A percentile compares a stretch with the other conserved stretches of the same genome.
These are phyloP conservation scores for Metschnikowia proteae DNA, from an alignment of 805 yeast species.

Conservation along the genomic window DNA sequence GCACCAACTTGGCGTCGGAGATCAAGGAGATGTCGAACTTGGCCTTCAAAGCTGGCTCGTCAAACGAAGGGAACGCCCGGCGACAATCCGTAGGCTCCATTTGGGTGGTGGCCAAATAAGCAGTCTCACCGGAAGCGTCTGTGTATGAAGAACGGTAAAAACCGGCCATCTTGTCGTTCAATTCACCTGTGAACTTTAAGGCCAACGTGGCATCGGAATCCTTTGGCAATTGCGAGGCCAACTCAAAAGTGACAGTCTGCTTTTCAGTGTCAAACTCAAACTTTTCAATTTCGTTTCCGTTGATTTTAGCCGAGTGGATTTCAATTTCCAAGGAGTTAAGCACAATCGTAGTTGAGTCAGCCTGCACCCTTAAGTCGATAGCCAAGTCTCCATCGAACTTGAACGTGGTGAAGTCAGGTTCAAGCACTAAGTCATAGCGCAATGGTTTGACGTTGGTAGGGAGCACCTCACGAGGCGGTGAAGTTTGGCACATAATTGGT, in stretches of 20 bases:
- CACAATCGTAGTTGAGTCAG: constrained; percentile 42
- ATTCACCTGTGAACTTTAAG: constrained; percentile 55
- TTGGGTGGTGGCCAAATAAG: constrained; percentile 78
- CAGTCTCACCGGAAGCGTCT: constrained; percentile 56
- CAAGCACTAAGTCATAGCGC: constrained; percentile 39
- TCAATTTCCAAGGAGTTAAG: constrained; percentile 67
- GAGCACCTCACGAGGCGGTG: constrained; percentile 35
- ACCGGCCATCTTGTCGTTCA: constrained; percentile 80
- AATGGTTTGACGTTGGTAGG: constrained; percentile 42
- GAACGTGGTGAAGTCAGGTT: constrained; percentile 49
- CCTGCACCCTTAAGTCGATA: constrained; percentile 53
- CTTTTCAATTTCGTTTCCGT: constrained; percentile 23
- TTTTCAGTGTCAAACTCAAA: constrained; percentile 34
- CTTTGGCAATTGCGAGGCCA: constrained; percentile 30
- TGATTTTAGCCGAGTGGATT: constrained; percentile 45
- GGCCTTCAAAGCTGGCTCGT: constrained; percentile 79
- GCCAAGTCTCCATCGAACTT: constrained; percentile 54
- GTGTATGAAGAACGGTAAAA: constrained; percentile 67
- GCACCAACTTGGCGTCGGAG: constrained; percentile 51
- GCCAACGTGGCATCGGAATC: constrained; percentile 43
- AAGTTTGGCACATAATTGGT: constrained; percentile 8
- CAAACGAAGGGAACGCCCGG: constrained; percentile 83
- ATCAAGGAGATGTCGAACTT: constrained; percentile 62
- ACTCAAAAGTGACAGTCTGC: constrained; percentile 39
- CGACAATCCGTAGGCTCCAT: constrained; percentile 87